Evolutionary conservation across 257 asterid species (phyloP), one percentile per base, ranked within the genome.

Genomic region (Solanum habrochaites): DNA sequence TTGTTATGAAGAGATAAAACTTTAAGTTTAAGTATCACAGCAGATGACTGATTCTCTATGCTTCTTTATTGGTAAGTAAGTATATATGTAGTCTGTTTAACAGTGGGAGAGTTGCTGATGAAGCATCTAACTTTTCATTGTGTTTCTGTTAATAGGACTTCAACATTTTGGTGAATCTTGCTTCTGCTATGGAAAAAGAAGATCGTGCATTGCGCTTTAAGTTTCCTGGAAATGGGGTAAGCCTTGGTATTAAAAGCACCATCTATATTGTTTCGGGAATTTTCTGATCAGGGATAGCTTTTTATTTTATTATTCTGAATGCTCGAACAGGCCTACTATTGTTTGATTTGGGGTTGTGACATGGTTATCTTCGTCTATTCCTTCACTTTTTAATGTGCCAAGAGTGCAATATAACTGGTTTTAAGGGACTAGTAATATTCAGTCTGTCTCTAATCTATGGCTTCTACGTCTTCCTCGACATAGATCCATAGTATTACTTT

Each of bases 211-310:
- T 91, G 32, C 89, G 91, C 82, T 95, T 96, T 82, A 98, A 96
- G 92, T 96, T 96, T 90, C 89, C 98, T 86, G 98, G 99, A 89
- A 94, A 95, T 86, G n/a, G 98, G 99, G 99, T 93, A 90, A 85
- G 91, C 32, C 67, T 85, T 86, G 42, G 58, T 35, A 31, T 16
- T 85, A 43, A 37, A 32, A 37, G 49, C 43, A 83, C 49, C 14
- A 35, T 86, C 35, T 32, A 85, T 70, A 7, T 70, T 69, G 16
- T n/a, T 78, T 20, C 16, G 9, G 45, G 81, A 16, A 37, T 37
- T 70, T 25, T 37, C 80, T 71, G 15, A 18, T 72, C 37, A 72
- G 81, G 13, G 81, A 20, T 72, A 35, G 16, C 7, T 56, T 37
- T 31, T 16, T 35, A 52, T 40, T 87, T 27, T 80, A 56, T 15